Evolutionary conservation across 208 protist genomes (phyloP).

Genomic region (Acanthamoeba royreba): DNA sequence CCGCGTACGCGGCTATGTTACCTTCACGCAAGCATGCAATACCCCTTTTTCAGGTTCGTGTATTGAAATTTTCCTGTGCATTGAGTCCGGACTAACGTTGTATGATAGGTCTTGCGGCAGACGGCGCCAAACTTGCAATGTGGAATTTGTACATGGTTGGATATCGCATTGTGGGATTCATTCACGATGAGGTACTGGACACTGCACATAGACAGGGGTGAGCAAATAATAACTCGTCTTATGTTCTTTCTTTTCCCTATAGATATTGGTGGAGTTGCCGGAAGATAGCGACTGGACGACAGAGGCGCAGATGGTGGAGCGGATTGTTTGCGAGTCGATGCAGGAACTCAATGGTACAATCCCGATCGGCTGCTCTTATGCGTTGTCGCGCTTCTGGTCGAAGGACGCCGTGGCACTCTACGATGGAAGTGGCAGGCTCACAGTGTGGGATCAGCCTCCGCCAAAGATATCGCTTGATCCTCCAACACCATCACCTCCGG

Average conservation of each 20-base stretch:
- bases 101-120: not conserved
- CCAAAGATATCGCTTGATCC: too few species aligned
- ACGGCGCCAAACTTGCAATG: constrained; percentile 35
- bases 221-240: too few species aligned
- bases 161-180: constrained; percentile 20
- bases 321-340: not conserved
- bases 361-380: not conserved
- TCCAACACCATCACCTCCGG: too few species aligned
- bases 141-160: not conserved
- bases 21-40: constrained; percentile 29
- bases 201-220: too few species aligned
- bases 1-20: not conserved
- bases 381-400: not conserved
- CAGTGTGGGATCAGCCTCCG: not conserved
- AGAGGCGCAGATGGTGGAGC: not conserved
- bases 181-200: constrained; percentile 30
- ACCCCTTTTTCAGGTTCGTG: not conserved
- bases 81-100: too few species aligned
- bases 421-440: not conserved
- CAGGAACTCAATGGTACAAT: not conserved
- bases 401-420: not conserved
- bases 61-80: too few species aligned
- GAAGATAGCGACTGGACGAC: not conserved
- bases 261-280: not conserved
- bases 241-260: too few species aligned